phyloP scores from a whole-genome alignment of 768 basidiomycete species.

The Boletellus ananiceps region DNA sequence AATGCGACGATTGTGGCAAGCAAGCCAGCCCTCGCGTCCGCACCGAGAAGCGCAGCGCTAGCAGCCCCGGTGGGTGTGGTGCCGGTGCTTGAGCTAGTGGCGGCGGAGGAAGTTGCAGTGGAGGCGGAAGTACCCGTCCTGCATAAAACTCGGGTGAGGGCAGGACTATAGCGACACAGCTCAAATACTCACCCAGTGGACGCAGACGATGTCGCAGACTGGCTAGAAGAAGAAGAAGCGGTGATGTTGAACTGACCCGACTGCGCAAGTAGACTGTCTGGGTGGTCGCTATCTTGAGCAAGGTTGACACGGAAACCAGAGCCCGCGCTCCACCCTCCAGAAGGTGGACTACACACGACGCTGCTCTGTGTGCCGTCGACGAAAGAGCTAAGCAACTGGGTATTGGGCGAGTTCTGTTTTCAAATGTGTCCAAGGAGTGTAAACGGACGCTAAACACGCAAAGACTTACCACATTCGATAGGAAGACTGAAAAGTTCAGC shows the following conservation, averaged over 20 bases:
- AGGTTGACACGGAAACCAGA: conserved; percentile 68
- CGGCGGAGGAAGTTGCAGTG: not conserved
- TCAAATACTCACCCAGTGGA: conserved; percentile 15
- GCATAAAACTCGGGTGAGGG: not conserved
- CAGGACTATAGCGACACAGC: not conserved
- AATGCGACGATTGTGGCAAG: conserved; percentile 34
- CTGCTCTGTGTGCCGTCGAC: conserved; percentile 46
- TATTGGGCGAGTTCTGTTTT: conserved; percentile 33
- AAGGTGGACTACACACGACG: conserved; percentile 48
- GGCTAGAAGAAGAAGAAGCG: conserved; percentile 11
- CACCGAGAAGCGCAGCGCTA: conserved; percentile 30
- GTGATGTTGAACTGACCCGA: conserved; percentile 57
- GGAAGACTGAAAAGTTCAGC: conserved; percentile 60
- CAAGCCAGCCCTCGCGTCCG: conserved; percentile 30
- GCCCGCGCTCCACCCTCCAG: conserved; percentile 63
- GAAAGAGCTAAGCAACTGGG: conserved; percentile 50
- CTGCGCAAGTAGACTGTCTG: conserved; percentile 63
- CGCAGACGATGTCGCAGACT: conserved; percentile 13
- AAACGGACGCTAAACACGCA: not conserved
- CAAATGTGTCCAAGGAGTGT: conserved; percentile 1
- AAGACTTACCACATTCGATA: conserved; percentile 55
- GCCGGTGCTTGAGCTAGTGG: conserved; percentile 25
- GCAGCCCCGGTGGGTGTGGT: conserved; percentile 22
- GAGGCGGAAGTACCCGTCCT: conserved; percentile 8
- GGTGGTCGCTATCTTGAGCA: conserved; percentile 43